phyloP scores from a whole-genome alignment of 2,329 filamentous ascomycete species.

The Tolypocladium album region DNA sequence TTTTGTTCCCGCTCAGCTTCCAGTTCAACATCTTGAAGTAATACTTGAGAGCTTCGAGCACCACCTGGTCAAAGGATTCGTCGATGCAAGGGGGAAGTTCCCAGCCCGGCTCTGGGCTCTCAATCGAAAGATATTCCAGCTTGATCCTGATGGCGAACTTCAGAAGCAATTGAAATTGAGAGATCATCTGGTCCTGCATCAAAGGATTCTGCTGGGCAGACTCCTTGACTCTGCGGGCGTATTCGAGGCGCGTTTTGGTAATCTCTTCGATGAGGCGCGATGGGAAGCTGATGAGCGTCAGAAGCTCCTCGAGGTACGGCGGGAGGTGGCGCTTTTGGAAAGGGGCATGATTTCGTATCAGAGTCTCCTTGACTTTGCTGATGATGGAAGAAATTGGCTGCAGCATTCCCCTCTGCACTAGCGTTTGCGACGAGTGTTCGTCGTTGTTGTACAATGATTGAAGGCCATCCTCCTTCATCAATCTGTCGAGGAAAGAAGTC shows the following conservation, averaged over 20 bases:
- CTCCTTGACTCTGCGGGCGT: constrained; percentile 92
- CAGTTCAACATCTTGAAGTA: constrained; percentile 99
- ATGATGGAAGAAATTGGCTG: constrained; percentile 77
- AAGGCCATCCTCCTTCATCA: constrained; percentile 91
- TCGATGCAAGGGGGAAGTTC: constrained; percentile 93
- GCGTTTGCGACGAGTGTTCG: constrained; percentile 32
- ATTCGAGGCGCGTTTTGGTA: constrained; percentile 81
- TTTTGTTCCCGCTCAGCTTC: constrained; percentile 96
- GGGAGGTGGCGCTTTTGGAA: constrained; percentile 87
- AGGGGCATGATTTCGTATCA: constrained; percentile 74
- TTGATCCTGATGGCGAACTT: constrained; percentile 91
- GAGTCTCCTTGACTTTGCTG: constrained; percentile 81
- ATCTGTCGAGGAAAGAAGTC: constrained; percentile 83
- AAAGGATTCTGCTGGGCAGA: constrained; percentile 84
- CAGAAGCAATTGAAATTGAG: constrained; percentile 88
- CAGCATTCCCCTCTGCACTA: constrained; percentile 62
- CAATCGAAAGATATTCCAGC: constrained; percentile 72
- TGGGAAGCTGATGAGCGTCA: constrained; percentile 95
- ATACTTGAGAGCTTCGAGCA: constrained; percentile 87
- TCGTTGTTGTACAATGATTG: constrained; percentile 78
- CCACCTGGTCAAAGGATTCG: constrained; percentile 86
- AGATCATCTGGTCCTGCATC: constrained; percentile 96
- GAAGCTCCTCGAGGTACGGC: constrained; percentile 90
- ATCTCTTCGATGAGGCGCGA: constrained; percentile 94
- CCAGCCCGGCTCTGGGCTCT: constrained; percentile 84